Conservation (phyloP, 192 early-diverging fungal species). For the Cladochytrium replicatum region DNA sequence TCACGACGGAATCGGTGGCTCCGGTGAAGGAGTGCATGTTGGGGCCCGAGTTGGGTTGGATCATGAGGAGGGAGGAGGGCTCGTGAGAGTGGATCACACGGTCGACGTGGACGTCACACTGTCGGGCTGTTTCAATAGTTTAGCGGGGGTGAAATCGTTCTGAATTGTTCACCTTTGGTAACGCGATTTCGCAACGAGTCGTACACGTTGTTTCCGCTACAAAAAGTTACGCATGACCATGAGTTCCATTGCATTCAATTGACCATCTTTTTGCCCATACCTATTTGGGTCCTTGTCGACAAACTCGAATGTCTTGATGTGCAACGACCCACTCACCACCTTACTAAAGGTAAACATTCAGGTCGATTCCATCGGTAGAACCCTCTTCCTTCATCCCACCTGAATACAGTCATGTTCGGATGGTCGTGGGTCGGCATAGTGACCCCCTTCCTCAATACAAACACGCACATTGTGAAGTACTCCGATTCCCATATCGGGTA, state of each 20-base stretch:
- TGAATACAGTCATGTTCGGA: constrained; percentile 37
- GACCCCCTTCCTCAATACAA: constrained; percentile 26
- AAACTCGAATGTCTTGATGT: constrained; percentile 27
- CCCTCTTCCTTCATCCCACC: too few species aligned
- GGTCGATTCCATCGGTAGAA: too few species aligned
- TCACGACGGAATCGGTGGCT: constrained; percentile 28
- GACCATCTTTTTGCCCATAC: not conserved
- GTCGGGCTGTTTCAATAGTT: not conserved
- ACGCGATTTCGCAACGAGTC: not conserved
- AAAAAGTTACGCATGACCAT: constrained; percentile 1
- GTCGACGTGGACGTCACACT: constrained; percentile 9
- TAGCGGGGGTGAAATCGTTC: not conserved
- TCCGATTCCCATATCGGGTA: too few species aligned
- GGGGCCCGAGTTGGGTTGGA: constrained; percentile 11
- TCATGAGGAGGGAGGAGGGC: constrained; percentile 22
- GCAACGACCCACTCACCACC: constrained; percentile 27
- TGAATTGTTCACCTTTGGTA: not conserved
- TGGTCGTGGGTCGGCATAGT: constrained; percentile 36
- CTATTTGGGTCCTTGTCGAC: not conserved
- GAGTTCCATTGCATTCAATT: constrained; percentile 3
- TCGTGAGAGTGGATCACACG: constrained; percentile 11
- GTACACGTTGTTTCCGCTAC: not conserved
- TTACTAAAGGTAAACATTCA: constrained; percentile 12
- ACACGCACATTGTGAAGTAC: constrained; percentile 37
- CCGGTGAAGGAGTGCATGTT: constrained; percentile 32